Evolutionary conservation across 352 stramenopile species (phyloP), one percentile per base, ranked within the genome.

Genomic region (Lagenidium giganteum): DNA sequence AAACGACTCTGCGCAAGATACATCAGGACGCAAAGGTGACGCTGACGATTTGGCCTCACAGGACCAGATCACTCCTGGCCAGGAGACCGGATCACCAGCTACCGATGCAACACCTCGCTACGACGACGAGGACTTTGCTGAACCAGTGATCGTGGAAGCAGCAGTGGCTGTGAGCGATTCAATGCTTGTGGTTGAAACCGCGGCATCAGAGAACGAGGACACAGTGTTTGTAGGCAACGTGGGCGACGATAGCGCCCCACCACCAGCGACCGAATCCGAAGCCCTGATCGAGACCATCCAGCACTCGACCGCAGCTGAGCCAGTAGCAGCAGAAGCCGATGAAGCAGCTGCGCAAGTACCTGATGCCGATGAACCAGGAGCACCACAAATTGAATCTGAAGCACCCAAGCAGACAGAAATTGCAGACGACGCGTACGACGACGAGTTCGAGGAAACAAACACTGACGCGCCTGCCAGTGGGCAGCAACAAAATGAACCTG

Each of bases 341-440:
- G 5, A 26, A 13, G 28, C 4, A n/a, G 3, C 18, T 16, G 32
- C 12, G 11, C 11, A 9, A 17, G 32, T 20, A 7, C 11, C 32
- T 20, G 17, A 9, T 8, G 18, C 12, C 32, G 17, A n/a, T 17
- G 12, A 9, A 21, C 9, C 32, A 17, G 32, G 11, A 8, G 32
- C n/a, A n/a, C n/a, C n/a, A n/a, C n/a, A n/a, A n/a, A 38, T 22
- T 20, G 8, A 11, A 30, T 17, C 28, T 28, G 8, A 21, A 5
- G 21, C 13, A 23, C 13, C 17, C 29, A 34, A 34, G 14, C 17
- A 37, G 11, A 17, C 22, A 8, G 31, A 25, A 23, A 32, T 32
- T 18, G 44, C 35, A 3, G 44, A 53, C 27, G 51, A 59, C 28
- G n/a, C 30, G 1, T 21, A 60, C 8, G 45, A 55, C 14, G 18